A percentile compares a stretch with the other conserved stretches of the same genome.
Conservation (phyloP, 164 flowering plant species). For the Magnolia kwangsiensis region DNA sequence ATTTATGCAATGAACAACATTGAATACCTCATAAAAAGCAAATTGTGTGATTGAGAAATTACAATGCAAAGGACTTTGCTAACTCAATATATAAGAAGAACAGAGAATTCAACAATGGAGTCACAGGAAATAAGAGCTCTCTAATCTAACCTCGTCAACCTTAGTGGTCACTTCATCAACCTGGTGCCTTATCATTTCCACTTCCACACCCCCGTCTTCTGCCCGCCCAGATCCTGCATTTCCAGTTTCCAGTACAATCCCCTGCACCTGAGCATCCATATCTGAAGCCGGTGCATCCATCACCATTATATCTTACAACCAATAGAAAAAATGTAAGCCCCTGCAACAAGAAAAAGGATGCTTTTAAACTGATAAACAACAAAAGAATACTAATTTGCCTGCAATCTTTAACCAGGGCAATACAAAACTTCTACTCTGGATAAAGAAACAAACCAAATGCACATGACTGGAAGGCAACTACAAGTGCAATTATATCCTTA, state of each 20-base stretch:
- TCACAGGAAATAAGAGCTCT: background rate
- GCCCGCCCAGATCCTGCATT: slow-evolving; percentile 7
- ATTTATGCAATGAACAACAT: background rate
- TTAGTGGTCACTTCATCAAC: slow-evolving; percentile 42
- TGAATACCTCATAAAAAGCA: background rate
- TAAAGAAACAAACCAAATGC: too few relatives aligned
- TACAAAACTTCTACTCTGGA: too few relatives aligned
- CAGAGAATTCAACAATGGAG: background rate
- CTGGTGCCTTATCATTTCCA: slow-evolving; percentile 28
- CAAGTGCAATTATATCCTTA: too few relatives aligned
- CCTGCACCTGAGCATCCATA: background rate
- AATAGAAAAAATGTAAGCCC: background rate
- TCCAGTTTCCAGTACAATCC: slow-evolving; percentile 9
- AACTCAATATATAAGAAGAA: background rate
- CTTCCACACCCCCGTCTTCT: slow-evolving; percentile 16
- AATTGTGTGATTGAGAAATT: background rate
- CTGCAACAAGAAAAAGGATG: background rate
- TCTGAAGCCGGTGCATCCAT: slow-evolving; percentile 8
- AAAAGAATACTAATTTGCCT: background rate
- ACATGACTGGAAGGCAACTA: too few relatives aligned
- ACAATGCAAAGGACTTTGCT: background rate
- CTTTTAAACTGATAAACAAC: background rate
- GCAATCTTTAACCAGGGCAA: too few relatives aligned
- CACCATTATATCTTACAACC: background rate
- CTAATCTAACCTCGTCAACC: slow-evolving; percentile 42